phyloP scores from a whole-genome alignment of 1,284 basidiomycete genomes.

The Xerocomus amazonicus region DNA sequence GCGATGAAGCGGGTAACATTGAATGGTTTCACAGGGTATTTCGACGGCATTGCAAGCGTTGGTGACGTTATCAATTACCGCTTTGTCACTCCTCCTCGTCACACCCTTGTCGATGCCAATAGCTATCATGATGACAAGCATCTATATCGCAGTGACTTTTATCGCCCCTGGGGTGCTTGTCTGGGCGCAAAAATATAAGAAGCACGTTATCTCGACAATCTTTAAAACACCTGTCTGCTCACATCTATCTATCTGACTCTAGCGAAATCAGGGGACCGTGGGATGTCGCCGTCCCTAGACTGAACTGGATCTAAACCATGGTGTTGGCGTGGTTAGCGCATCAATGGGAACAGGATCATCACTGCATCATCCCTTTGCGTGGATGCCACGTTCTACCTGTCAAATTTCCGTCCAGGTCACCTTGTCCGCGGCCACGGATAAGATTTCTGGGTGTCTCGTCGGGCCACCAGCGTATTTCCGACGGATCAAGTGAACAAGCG shows the following conservation, averaged over 20 bases:
- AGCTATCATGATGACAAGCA: conserved; percentile 47
- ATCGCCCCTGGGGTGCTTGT: conserved; percentile 68
- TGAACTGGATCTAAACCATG: conserved; percentile 41
- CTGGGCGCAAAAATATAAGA: conserved; percentile 83
- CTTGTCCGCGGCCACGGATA: conserved; percentile 27
- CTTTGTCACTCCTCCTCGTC: conserved; percentile 49
- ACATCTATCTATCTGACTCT: conserved; percentile 8
- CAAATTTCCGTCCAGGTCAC: conserved; percentile 27
- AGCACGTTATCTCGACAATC: conserved; percentile 44
- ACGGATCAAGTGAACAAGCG: conserved; percentile 7
- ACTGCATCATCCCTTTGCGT: conserved; percentile 10
- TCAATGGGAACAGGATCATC: conserved; percentile 32
- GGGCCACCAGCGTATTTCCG: conserved; percentile 12
- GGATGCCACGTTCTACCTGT: conserved; percentile 12
- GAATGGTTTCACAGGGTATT: conserved; percentile 39
- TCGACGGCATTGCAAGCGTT: conserved; percentile 43
- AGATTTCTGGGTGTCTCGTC: background rate
- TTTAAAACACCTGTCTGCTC: conserved; percentile 23
- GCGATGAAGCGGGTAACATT: conserved; percentile 18
- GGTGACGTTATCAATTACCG: conserved; percentile 49
- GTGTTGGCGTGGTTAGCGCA: conserved; percentile 24
- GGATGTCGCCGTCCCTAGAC: conserved; percentile 53
- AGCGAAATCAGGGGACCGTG: conserved; percentile 52
- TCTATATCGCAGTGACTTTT: conserved; percentile 60
- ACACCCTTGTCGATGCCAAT: conserved; percentile 51